A percentile compares a stretch with the other conserved stretches of the same genome.
Conservation (phyloP, 2,329 filamentous ascomycete species). For the Pestalotiopsis sp. region DNA sequence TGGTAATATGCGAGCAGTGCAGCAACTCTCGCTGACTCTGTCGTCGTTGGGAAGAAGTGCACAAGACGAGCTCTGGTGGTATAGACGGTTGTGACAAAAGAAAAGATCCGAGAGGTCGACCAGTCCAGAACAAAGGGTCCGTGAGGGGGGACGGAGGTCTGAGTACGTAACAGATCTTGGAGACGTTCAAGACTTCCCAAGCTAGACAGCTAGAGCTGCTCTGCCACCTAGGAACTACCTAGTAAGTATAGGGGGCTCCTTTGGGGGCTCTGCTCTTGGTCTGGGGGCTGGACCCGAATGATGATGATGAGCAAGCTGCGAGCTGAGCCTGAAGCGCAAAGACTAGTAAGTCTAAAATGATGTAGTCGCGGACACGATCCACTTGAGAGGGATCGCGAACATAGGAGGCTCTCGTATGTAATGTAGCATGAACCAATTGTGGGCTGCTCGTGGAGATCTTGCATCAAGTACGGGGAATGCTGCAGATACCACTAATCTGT, state of each 20-base stretch:
- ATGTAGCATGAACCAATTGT: background rate
- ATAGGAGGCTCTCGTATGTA: background rate
- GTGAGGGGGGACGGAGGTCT: background rate
- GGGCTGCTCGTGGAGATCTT: background rate
- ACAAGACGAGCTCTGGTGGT: background rate
- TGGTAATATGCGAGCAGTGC: background rate
- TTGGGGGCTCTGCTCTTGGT: background rate
- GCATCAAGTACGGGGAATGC: background rate
- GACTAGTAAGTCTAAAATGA: background rate
- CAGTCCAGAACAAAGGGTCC: slow-evolving; percentile 1
- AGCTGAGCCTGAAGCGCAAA: background rate
- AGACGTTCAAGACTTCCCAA: slow-evolving; percentile 1
- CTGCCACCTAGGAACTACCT: background rate
- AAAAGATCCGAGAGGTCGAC: background rate
- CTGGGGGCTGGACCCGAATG: background rate
- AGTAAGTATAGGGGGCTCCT: background rate
- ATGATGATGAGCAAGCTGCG: background rate
- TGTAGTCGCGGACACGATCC: background rate
- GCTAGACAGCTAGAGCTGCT: background rate
- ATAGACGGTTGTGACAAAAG: background rate
- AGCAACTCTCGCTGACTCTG: background rate
- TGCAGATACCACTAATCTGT: background rate
- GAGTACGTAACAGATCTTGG: background rate
- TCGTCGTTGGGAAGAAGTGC: background rate
- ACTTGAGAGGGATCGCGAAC: background rate